A percentile compares a stretch with the other conserved stretches of the same genome.
Conservation (phyloP, 116 monocot species). For the Trichopus zeylanicus region DNA sequence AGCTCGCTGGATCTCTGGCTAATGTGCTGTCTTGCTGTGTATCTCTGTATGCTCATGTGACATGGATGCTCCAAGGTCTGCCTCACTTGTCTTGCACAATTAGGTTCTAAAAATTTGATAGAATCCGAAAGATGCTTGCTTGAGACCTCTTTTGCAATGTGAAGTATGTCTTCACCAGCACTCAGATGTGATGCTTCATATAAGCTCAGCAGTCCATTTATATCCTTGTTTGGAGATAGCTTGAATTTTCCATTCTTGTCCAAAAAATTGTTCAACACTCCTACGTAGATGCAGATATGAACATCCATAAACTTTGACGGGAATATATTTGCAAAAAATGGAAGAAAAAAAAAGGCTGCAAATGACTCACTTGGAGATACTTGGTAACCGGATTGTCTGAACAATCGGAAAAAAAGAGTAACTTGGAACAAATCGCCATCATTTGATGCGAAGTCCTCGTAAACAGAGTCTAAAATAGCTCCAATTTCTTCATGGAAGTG, state of each 20-base stretch:
- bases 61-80: conserved; percentile 25
- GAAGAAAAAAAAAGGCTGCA: not conserved
- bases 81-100: conserved; percentile 9
- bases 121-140: conserved; percentile 9
- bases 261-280: conserved; percentile 19
- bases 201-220: conserved; percentile 28
- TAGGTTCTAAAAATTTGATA: not conserved
- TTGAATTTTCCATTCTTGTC: conserved; percentile 21
- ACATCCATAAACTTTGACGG: not conserved
- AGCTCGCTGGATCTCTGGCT: not conserved
- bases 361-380: conserved; percentile 7
- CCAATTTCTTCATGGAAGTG: conserved; percentile 9
- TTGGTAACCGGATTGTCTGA: not conserved
- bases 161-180: conserved; percentile 22
- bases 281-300: conserved; percentile 5
- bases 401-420: conserved; percentile 5
- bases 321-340: not conserved
- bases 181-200: conserved; percentile 39
- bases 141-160: conserved; percentile 21
- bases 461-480: not conserved
- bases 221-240: conserved; percentile 11
- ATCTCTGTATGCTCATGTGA: conserved; percentile 30
- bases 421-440: not conserved
- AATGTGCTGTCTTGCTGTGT: conserved; percentile 17
- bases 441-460: not conserved